Conservation (phyloP, 805 yeast genomes). For the Jamesozyma lodderae region DNA sequence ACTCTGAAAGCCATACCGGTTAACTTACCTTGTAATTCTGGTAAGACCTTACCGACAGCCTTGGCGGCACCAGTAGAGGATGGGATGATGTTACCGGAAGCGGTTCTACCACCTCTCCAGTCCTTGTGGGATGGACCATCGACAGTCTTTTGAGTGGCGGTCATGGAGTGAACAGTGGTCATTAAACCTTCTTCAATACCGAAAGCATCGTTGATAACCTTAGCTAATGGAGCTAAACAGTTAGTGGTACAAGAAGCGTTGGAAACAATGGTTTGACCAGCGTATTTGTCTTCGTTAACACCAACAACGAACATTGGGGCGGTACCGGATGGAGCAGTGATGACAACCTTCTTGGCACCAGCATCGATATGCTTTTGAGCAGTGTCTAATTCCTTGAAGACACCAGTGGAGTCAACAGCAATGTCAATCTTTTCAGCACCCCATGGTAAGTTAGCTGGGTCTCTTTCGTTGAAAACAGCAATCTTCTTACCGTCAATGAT, state of each 20-base stretch:
- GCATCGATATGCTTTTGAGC: conserved; percentile 62
- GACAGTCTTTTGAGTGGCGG: conserved; percentile 66
- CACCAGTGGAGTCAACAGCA: conserved; percentile 67
- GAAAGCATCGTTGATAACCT: conserved; percentile 54
- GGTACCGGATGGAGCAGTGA: conserved; percentile 63
- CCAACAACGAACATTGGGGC: conserved; percentile 70
- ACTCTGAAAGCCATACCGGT: conserved; percentile 70
- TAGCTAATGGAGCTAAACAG: conserved; percentile 68
- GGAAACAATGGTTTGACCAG: conserved; percentile 51
- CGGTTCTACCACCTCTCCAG: conserved; percentile 78
- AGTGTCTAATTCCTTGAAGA: conserved; percentile 55
- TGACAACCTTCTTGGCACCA: conserved; percentile 66
- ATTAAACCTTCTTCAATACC: conserved; percentile 68
- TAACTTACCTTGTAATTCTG: conserved; percentile 61
- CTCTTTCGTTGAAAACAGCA: conserved; percentile 53
- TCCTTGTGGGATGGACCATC: conserved; percentile 74
- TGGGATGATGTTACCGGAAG: conserved; percentile 67
- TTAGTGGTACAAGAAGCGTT: conserved; percentile 70
- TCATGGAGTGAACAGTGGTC: conserved; percentile 67
- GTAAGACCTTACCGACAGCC: conserved; percentile 68
- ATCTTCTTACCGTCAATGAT: conserved; percentile 44
- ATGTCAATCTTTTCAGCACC: conserved; percentile 51
- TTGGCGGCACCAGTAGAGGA: conserved; percentile 72
- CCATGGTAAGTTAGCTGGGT: conserved; percentile 64
- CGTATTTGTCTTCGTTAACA: conserved; percentile 55